A percentile compares a stretch with the other conserved stretches of the same genome.
Conservation (phyloP, 208 protist species). For the Entamoeba moshkovskii region DNA sequence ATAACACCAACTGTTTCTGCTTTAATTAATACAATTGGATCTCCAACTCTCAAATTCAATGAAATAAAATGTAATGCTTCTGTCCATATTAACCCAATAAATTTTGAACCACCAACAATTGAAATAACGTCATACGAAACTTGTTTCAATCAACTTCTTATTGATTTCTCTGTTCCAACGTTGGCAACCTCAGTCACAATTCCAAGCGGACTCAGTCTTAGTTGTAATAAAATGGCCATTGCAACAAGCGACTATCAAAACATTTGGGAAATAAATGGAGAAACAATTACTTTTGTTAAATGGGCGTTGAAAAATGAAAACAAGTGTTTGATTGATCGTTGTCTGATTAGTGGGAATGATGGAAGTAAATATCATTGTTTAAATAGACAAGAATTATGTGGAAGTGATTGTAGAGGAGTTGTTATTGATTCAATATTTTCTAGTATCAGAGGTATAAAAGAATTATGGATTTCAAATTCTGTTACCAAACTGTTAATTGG, state of each 20-base stretch:
- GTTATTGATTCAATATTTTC: not conserved
- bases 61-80: not conserved
- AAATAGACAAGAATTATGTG: not conserved
- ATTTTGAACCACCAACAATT: not conserved
- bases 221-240: not conserved
- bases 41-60: not conserved
- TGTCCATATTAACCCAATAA: not conserved
- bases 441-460: not conserved
- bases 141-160: not conserved
- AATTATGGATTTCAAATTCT: not conserved
- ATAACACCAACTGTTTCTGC: not conserved
- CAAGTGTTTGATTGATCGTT: not conserved
- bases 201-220: not conserved
- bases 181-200: not conserved
- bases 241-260: not conserved
- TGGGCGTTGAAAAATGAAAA: not conserved
- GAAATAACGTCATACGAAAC: not conserved
- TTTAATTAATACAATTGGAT: not conserved
- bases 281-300: not conserved
- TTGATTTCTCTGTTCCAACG: not conserved
- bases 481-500: not conserved
- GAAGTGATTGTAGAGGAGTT: not conserved
- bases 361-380: not conserved
- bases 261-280: not conserved
- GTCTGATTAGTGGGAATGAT: not conserved